Percentiles rank a stretch among this genome's conserved stretches.
These are phyloP conservation scores for Taphrina wiesneri DNA, from an alignment of 1,139 yeast genomes.

Conservation along the genomic window DNA sequence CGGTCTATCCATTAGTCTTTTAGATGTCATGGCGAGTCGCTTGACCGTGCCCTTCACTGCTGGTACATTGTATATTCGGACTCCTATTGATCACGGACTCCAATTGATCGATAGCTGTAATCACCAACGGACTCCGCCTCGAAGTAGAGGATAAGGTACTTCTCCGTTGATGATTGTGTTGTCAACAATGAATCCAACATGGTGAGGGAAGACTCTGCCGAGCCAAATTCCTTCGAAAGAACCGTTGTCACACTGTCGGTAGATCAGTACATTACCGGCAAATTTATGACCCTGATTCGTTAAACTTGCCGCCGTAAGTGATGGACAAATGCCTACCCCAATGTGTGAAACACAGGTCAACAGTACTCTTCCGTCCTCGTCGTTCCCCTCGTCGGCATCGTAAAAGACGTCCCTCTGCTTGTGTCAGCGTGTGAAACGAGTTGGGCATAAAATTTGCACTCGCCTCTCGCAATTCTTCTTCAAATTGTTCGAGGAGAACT, in stretches of 20 bases:
- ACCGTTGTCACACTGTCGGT: slow-evolving; percentile 5
- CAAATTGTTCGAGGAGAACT: slow-evolving; percentile 18
- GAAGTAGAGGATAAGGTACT: slow-evolving; percentile 1
- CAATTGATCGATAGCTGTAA: no score
- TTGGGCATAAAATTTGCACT: background rate
- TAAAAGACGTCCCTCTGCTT: slow-evolving; percentile 11
- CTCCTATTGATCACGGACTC: no score
- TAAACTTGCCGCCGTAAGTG: background rate
- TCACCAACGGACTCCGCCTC: slow-evolving; percentile 33
- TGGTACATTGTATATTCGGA: no score
- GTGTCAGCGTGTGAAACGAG: background rate
- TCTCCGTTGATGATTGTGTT: slow-evolving; percentile 13
- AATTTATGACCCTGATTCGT: slow-evolving; percentile 25
- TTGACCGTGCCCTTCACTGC: no score
- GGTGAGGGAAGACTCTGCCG: slow-evolving; percentile 31
- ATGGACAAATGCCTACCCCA: slow-evolving; percentile 2
- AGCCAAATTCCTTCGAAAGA: slow-evolving; percentile 26
- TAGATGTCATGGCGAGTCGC: no score
- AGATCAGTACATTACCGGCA: slow-evolving; percentile 33
- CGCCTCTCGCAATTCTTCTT: slow-evolving; percentile 18
- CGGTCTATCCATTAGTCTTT: no score
- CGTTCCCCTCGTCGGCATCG: slow-evolving; percentile 13
- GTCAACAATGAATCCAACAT: slow-evolving; percentile 23
- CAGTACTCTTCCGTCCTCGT: slow-evolving; percentile 16
- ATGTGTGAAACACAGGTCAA: slow-evolving; percentile 19